Evolutionary conservation across 345 rosid genomes (phyloP).

Genomic region (Arabidopsis suecica): DNA sequence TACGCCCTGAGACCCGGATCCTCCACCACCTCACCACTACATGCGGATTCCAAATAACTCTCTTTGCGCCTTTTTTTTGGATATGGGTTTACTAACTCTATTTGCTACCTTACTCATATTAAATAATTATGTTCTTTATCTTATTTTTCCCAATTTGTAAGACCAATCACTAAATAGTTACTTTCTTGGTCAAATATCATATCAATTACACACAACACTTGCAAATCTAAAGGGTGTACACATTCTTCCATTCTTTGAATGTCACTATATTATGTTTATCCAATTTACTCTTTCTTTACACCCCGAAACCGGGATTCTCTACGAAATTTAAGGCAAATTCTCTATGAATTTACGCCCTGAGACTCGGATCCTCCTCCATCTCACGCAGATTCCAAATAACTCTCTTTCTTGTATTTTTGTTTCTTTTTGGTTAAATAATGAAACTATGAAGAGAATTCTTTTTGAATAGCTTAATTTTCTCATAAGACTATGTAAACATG

Average conservation of each 20-base stretch:
- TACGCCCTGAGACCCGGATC: background rate
- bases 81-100: too few species aligned
- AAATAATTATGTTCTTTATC: background rate
- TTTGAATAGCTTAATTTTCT: background rate
- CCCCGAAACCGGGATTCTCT: too few species aligned
- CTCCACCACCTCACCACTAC: background rate
- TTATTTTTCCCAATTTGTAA: slow-evolving; percentile 6
- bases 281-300: too few species aligned
- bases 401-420: background rate
- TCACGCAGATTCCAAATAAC: background rate
- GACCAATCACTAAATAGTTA: background rate
- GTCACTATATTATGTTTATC: too few species aligned
- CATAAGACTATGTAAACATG: background rate
- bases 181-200: slow-evolving; percentile 1
- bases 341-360: background rate
- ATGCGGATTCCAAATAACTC: background rate
- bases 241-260: background rate
- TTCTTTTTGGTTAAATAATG: background rate
- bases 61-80: background rate
- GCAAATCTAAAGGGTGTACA: background rate
- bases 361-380: background rate
- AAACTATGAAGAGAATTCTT: background rate
- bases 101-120: too few species aligned
- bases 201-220: background rate
- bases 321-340: too few species aligned